Evolutionary conservation across 75 land plant genomes (phyloP).

Genomic region (Chamaecyparis obtusa): DNA sequence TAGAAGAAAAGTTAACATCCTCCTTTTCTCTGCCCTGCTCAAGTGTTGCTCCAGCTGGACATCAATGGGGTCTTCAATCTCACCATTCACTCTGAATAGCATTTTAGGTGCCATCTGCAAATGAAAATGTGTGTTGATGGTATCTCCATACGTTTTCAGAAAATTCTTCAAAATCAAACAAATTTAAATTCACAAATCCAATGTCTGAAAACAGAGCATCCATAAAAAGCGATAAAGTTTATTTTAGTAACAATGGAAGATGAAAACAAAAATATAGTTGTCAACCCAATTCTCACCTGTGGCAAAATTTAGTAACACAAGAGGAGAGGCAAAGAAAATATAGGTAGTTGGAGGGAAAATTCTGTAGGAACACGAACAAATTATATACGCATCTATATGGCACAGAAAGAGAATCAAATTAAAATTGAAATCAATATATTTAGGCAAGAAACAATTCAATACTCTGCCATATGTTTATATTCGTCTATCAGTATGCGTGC

Average conservation of each 20-base stretch:
- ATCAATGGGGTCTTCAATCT: too few relatives aligned
- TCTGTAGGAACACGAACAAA: slow-evolving; percentile 26
- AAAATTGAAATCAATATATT: not conserved
- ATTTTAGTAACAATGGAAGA: not conserved
- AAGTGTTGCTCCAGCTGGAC: too few relatives aligned
- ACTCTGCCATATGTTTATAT: too few relatives aligned
- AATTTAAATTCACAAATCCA: not conserved
- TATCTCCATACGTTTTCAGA: not conserved
- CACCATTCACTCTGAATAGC: slow-evolving; percentile 76
- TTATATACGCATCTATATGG: too few relatives aligned
- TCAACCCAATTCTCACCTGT: slow-evolving; percentile 69
- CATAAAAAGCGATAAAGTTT: not conserved
- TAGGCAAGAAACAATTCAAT: not conserved
- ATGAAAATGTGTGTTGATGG: not conserved
- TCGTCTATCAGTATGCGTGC: not conserved
- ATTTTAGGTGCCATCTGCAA: slow-evolving; percentile 63
- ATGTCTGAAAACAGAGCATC: not conserved
- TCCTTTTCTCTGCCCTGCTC: too few relatives aligned
- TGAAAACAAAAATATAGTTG: too few relatives aligned
- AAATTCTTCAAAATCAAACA: not conserved
- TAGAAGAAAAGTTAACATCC: too few relatives aligned
- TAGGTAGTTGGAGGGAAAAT: slow-evolving; percentile 90
- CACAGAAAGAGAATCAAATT: too few relatives aligned
- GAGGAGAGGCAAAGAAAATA: slow-evolving; percentile 94
- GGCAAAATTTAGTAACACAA: slow-evolving; percentile 91